Evolutionary conservation across 495 filamentous ascomycete species (phyloP), one percentile per base, ranked within the genome.

Genomic region (Penicillium goetzii): DNA sequence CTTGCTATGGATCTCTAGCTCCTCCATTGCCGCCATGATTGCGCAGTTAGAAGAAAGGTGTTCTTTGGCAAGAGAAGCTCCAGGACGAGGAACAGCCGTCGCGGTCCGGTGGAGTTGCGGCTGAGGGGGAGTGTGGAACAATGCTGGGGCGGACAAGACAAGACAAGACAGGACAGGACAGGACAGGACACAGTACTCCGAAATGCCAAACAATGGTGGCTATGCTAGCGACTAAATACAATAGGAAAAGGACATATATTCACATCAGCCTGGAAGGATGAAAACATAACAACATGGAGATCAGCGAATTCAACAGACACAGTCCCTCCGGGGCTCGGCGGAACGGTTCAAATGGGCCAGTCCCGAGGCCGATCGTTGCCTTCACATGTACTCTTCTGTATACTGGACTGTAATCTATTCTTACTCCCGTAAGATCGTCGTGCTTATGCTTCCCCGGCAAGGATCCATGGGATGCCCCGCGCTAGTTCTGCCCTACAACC

Each of bases 1-100:
- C 88, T 93, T 97, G 88, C 92, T 96, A 75, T 97, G 95, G 64
- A 99, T 90, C 76, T 97, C 95, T 64, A 99, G 80, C 81, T 97
- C 92, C 82, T 99, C 95, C 85, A 98, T 96, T 69, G 91, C 92
- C 47, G 91, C 92, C 91, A 96, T 96, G 74, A 60, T 75, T 77
- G 71, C 68, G 55, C 51, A 53, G 17, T 51, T 51, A 25, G 23
- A 17, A 36, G n/a, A 30, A 25, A 14, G 30, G 58, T 40, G 58
- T 51, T 14, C 33, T 34, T 43, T 49, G 60, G 53, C 43, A 55
- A 60, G 55, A 54, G 58, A 57, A 69, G 59, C 54, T 60, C 59
- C 58, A 56, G 25, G 50, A 63, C 40, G 58, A 63, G 52, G 52
- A 23, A 55, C 52, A 64, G 58, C 64, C 61, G 68, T 67, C 51